Evolutionary conservation across 2,329 filamentous ascomycete species (phyloP), one percentile per base, ranked within the genome.

Genomic region (Endoconidiophora polonica): DNA sequence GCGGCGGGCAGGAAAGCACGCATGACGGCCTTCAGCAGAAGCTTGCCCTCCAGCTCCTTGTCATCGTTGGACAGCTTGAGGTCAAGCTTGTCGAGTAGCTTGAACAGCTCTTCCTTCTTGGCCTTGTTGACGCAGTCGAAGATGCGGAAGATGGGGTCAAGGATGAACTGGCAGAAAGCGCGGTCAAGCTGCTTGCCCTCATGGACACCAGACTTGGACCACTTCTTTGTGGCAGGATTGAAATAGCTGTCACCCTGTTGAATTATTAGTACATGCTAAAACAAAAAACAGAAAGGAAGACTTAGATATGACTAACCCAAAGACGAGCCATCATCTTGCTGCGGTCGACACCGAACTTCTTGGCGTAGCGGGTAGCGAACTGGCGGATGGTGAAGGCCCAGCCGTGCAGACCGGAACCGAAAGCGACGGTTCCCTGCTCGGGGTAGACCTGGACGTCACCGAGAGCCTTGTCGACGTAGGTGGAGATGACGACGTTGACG

Each of bases 241-340:
- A 98, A 98, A 81, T 79, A 98, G 79, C 87, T 95, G 81, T 98
- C 91, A 60, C 91, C 91, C 68, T 71, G 48, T 12, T 72, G 76
- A 49, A 9, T 24, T 20, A 29, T 47, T 20, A 55, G 16, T 52
- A 50, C 56, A 14, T 56, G 56, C 62, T 55, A 63, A 56, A 43
- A 50, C 38, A 20, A n/a, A 53, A 53, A 16, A 10, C 10, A 4
- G 22, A 18, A 20, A 18, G 10, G n/a, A 23, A 40, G 39, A 39
- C 4, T 6, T 14, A 12, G 20, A 44, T 44, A 39, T 37, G 55
- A 63, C 79, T 69, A 71, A 86, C 81, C 91, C 91, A 98, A 61
- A 98, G 86, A 82, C 91, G 87, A 77, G 95, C 86, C 85, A 96
- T 94, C 91, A 98, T 95, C 86, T 96, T 96, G 76, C 81, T 83